These are phyloP conservation scores for Rhizopogon sp. DNA, from an alignment of 768 basidiomycete species.

Conservation along the genomic window DNA sequence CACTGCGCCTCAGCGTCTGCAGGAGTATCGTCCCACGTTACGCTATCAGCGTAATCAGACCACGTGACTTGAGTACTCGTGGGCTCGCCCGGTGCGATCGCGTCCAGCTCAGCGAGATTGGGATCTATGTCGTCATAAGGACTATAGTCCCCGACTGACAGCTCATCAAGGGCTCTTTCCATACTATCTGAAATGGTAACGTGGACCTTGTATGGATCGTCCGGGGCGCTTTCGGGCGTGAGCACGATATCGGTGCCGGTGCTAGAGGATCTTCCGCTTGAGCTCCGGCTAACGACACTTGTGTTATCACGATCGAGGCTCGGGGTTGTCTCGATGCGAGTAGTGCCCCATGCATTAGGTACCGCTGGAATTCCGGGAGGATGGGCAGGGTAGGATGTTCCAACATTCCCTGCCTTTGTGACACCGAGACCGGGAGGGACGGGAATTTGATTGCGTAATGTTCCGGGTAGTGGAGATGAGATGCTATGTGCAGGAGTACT, in stretches of 20 bases:
- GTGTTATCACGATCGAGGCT: slow-evolving; percentile 7
- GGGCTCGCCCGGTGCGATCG: slow-evolving; percentile 19
- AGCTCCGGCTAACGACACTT: slow-evolving; percentile 18
- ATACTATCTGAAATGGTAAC: slow-evolving; percentile 21
- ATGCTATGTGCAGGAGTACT: slow-evolving; percentile 10
- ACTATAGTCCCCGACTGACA: slow-evolving; percentile 9
- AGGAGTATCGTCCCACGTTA: slow-evolving; percentile 13
- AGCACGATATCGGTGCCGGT: slow-evolving; percentile 25
- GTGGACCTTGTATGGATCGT: slow-evolving; percentile 17
- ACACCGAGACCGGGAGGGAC: slow-evolving; percentile 9
- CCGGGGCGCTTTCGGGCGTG: slow-evolving; percentile 17
- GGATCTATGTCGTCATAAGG: slow-evolving; percentile 6
- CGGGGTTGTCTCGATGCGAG: not conserved
- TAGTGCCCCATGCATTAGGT: slow-evolving; percentile 1
- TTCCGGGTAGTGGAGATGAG: slow-evolving; percentile 1
- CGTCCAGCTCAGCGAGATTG: slow-evolving; percentile 15
- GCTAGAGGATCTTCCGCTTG: slow-evolving; percentile 12
- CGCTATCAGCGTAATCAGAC: slow-evolving; percentile 1
- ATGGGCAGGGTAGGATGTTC: slow-evolving; percentile 6
- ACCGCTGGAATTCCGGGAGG: slow-evolving; percentile 7
- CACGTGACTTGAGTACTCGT: not conserved
- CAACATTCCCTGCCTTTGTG: slow-evolving; percentile 6
- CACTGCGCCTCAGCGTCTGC: slow-evolving; percentile 20
- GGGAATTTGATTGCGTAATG: slow-evolving; percentile 3
- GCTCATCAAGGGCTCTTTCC: slow-evolving; percentile 25